Evolutionary conservation across 2,329 filamentous ascomycete species (phyloP), one percentile per base, ranked within the genome.

Genomic region (Aspergillus pseudoglaucus): DNA sequence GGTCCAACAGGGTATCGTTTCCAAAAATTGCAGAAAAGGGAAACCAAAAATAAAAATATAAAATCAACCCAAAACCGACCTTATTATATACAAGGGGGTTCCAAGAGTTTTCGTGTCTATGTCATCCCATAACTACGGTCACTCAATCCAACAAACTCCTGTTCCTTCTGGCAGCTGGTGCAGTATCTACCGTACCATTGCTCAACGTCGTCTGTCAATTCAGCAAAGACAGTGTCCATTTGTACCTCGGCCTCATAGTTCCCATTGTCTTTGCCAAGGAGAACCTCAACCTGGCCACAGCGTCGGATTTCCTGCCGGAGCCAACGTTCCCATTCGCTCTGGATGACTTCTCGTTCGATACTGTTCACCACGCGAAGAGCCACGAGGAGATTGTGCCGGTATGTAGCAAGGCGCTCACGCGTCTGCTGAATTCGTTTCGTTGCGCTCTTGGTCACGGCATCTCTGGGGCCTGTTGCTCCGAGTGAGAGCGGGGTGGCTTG

Each of bases 311-410:
- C 93, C 56, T 88, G 85, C 3, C 80, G 69, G 25, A 97, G 77
- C 90, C 91, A 98, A 54, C 88, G 87, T 71, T 95, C 90, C 85
- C 90, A 98, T 67, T 96, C 91, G 0, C 86, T 85, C 60, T 83
- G 80, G 46, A 97, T 69, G 65, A 95, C 84, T 66, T 96, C 90
- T 49, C 80, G 79, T 74, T 97, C 93, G 23, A 97, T 83, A 48
- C 80, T 85, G 68, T 97, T 96, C 51, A 97, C 84, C 2, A 96
- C 81, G 4, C 90, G 83, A 74, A 97, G 83, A 4, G 90, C 90
- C 4, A 98, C 90, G 2, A 97, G 73, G 17, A 98, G 75, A 62
- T 97, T 90, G 65, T 98, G 89, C 2, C 93, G 80, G 65, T 96
- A 93, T 2, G 81, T 75, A 1, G 87, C 91, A 0, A 98, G 80